Evolutionary conservation across 768 basidiomycete species (phyloP).

Genomic region (Collybia nuda): DNA sequence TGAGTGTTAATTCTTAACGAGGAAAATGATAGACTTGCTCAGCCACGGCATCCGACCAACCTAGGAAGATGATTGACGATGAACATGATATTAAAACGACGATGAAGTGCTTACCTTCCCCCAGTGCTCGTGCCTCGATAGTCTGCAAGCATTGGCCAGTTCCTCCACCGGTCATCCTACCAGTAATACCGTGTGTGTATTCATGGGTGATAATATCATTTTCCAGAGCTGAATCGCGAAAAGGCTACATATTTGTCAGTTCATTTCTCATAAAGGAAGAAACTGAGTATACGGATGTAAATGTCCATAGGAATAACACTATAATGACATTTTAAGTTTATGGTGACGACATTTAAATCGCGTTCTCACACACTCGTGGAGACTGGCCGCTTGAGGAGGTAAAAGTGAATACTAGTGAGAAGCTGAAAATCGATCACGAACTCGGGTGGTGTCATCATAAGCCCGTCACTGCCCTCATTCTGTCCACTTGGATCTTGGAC

Average conservation of each 20-base stretch:
- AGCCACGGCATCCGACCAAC: slow-evolving; percentile 44
- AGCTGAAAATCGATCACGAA: slow-evolving; percentile 16
- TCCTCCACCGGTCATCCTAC: slow-evolving; percentile 46
- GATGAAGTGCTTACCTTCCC: slow-evolving; percentile 32
- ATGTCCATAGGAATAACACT: slow-evolving; percentile 36
- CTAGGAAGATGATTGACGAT: background rate
- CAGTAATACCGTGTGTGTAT: slow-evolving; percentile 42
- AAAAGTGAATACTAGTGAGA: background rate
- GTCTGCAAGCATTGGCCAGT: slow-evolving; percentile 52
- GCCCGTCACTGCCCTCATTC: slow-evolving; percentile 36
- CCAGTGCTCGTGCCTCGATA: slow-evolving; percentile 57
- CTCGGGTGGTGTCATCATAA: slow-evolving; percentile 39
- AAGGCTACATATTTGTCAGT: slow-evolving; percentile 32
- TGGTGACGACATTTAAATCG: too few relatives aligned
- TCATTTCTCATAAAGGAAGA: too few relatives aligned
- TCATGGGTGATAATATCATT: slow-evolving; percentile 44
- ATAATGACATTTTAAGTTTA: background rate
- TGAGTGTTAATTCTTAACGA: background rate
- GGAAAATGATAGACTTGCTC: slow-evolving; percentile 20
- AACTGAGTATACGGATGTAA: slow-evolving; percentile 21
- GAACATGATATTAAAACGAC: background rate
- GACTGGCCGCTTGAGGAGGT: slow-evolving; percentile 25
- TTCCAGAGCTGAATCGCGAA: slow-evolving; percentile 54
- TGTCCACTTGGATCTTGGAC: slow-evolving; percentile 53
- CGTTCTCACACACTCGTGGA: slow-evolving; percentile 32